Evolutionary conservation across 306 rosid genomes (phyloP).

Genomic region (Aeschynomene evenia): DNA sequence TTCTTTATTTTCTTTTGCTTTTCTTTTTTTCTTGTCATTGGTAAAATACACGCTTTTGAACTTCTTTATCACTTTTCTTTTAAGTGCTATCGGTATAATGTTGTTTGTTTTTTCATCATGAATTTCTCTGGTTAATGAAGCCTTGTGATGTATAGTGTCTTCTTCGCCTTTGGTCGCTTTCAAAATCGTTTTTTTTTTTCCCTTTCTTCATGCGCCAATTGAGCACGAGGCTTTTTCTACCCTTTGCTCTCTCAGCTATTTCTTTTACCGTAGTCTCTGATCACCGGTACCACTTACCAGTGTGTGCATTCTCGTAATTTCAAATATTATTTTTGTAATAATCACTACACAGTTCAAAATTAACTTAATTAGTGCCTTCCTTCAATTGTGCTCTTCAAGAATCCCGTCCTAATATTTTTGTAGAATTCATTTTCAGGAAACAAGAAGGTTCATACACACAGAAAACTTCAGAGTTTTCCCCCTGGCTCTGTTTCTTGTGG

Average conservation of each 20-base stretch:
- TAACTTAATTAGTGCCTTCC: neutral
- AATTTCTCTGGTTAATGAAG: conserved; percentile 32
- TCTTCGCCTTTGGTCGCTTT: neutral
- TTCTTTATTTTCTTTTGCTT: neutral
- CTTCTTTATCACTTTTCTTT: conserved; percentile 36
- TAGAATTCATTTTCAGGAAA: conserved; percentile 50
- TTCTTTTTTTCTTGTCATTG: neutral
- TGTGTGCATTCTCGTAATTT: neutral
- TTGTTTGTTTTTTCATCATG: conserved; percentile 35
- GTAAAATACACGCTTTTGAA: conserved; percentile 21
- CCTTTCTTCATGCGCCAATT: conserved; percentile 15
- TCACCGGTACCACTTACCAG: too few species aligned
- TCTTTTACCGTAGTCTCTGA: neutral
- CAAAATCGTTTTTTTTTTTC: neutral
- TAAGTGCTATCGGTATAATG: conserved; percentile 40
- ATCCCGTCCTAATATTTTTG: conserved; percentile 27
- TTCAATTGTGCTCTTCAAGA: conserved; percentile 13
- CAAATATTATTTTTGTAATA: neutral
- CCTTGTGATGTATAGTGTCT: too few species aligned
- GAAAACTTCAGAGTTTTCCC: conserved; percentile 37
- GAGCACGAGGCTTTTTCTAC: neutral
- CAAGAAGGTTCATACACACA: conserved; percentile 44
- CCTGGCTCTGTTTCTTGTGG: conserved; percentile 53
- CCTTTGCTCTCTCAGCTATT: neutral
- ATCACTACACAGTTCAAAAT: too few species aligned